These are phyloP conservation scores for Piloderma croceum DNA, from an alignment of 768 basidiomycete genomes.

Conservation along the genomic window DNA sequence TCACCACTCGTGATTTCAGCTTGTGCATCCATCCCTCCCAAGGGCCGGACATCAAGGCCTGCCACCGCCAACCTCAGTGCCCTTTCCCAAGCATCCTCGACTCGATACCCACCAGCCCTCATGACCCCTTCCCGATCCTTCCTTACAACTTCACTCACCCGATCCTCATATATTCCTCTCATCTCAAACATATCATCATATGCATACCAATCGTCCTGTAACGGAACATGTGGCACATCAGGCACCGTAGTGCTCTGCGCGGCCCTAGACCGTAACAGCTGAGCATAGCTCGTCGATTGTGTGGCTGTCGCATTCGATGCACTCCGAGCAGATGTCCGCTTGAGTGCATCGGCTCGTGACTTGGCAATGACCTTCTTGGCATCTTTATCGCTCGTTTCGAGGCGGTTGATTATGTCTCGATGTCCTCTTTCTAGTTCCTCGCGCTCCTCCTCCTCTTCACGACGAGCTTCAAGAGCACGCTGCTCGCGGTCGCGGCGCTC, in stretches of 20 bases:
- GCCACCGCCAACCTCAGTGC: slow-evolving; percentile 70
- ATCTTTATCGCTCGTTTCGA: slow-evolving; percentile 72
- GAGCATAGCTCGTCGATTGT: slow-evolving; percentile 37
- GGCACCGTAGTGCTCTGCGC: slow-evolving; percentile 55
- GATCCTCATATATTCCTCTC: slow-evolving; percentile 59
- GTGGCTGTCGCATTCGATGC: slow-evolving; percentile 31
- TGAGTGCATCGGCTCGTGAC: slow-evolving; percentile 58
- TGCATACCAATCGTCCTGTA: slow-evolving; percentile 71
- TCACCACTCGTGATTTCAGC: slow-evolving; percentile 27
- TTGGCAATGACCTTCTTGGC: slow-evolving; percentile 66
- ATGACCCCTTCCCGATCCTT: slow-evolving; percentile 73
- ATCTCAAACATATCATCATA: slow-evolving; percentile 66
- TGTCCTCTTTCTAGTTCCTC: slow-evolving; percentile 68
- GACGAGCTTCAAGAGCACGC: slow-evolving; percentile 58
- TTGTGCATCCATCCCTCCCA: slow-evolving; percentile 15
- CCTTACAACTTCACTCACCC: slow-evolving; percentile 69
- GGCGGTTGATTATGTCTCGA: slow-evolving; percentile 71
- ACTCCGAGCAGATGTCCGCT: slow-evolving; percentile 54
- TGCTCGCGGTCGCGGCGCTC: slow-evolving; percentile 67
- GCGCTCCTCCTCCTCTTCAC: slow-evolving; percentile 71
- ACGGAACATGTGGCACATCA: slow-evolving; percentile 74
- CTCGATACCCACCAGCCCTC: slow-evolving; percentile 76
- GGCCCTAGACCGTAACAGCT: slow-evolving; percentile 39
- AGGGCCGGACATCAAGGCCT: slow-evolving; percentile 60
- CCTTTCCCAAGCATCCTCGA: slow-evolving; percentile 83